Conservation (phyloP, 148 eudicot species). For the Vaccinium macrocarpon region DNA sequence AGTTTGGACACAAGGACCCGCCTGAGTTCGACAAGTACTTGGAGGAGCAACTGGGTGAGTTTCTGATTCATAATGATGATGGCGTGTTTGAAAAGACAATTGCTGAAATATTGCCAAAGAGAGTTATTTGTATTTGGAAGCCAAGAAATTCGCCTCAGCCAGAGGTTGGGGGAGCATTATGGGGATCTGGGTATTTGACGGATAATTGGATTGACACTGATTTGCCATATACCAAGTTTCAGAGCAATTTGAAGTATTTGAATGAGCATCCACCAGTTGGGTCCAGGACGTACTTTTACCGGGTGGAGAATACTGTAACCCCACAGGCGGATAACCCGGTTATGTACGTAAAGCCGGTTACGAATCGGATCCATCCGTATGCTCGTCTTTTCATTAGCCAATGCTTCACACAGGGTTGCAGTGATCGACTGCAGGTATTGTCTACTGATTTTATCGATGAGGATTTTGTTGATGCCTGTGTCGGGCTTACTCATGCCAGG, state of each 20-base stretch:
- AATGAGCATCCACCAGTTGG: conserved; percentile 55
- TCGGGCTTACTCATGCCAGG: conserved; percentile 71
- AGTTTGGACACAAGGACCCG: conserved; percentile 82
- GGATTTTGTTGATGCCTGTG: conserved; percentile 91
- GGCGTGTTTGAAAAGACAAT: conserved; percentile 63
- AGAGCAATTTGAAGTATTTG: conserved; percentile 73
- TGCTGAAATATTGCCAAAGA: conserved; percentile 63
- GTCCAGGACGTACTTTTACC: conserved; percentile 62
- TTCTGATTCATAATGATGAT: conserved; percentile 71
- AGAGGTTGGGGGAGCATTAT: conserved; percentile 49
- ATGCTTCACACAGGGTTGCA: conserved; percentile 48
- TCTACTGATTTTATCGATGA: conserved; percentile 83
- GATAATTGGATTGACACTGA: conserved; percentile 96
- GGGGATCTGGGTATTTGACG: conserved; percentile 64
- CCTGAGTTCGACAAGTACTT: conserved; percentile 74
- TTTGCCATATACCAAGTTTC: conserved; percentile 77
- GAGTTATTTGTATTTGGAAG: conserved; percentile 88
- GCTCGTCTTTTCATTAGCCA: conserved; percentile 70
- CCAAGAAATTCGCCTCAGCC: conserved; percentile 58
- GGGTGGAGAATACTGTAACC: conserved; percentile 94
- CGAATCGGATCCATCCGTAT: conserved; percentile 64
- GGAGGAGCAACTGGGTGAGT: conserved; percentile 66
- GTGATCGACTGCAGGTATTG: conserved; percentile 69
- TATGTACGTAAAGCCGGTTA: conserved; percentile 76
- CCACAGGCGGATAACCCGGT: conserved; percentile 88